phyloP scores from a whole-genome alignment of 495 filamentous ascomycete genomes.

The Trichodelitschia bisporula region DNA sequence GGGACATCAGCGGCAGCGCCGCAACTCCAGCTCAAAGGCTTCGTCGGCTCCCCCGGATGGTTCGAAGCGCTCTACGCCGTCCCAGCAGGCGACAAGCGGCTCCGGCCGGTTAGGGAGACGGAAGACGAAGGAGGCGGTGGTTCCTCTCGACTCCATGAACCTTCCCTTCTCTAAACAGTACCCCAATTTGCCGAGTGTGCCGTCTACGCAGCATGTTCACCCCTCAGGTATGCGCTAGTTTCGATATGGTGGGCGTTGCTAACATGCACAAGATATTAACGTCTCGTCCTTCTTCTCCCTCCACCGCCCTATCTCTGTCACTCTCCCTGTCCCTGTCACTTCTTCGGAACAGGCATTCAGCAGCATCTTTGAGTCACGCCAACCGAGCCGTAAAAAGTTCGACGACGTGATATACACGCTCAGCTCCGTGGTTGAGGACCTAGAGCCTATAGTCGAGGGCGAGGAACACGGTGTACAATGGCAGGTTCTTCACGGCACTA shows the following conservation, averaged over 20 bases:
- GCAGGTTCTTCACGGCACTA: slow-evolving; percentile 13
- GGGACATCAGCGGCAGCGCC: too few relatives aligned
- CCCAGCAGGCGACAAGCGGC: too few relatives aligned
- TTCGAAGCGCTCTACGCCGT: too few relatives aligned
- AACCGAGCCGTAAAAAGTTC: slow-evolving; percentile 19
- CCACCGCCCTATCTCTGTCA: slow-evolving; percentile 81
- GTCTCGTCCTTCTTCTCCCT: slow-evolving; percentile 88
- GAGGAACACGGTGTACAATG: background rate
- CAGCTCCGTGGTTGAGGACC: slow-evolving; percentile 39
- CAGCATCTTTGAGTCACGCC: slow-evolving; percentile 12
- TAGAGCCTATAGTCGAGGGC: slow-evolving; percentile 25
- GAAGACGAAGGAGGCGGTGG: too few relatives aligned
- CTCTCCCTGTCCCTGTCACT: slow-evolving; percentile 37
- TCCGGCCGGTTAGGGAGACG: too few relatives aligned
- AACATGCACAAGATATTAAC: slow-evolving; percentile 39
- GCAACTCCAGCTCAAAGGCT: too few relatives aligned
- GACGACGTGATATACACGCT: slow-evolving; percentile 59
- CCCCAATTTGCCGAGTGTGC: background rate
- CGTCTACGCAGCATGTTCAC: background rate
- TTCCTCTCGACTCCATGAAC: too few relatives aligned
- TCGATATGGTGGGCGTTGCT: slow-evolving; percentile 1
- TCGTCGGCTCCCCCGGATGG: too few relatives aligned
- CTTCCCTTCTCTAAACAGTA: too few relatives aligned
- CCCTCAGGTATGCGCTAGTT: background rate
- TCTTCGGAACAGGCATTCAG: slow-evolving; percentile 63